Percentiles rank a stretch among this genome's conserved stretches.
Evolutionary conservation across 2,329 filamentous ascomycete genomes (phyloP).

Genomic region (Elsinoe necatrix): DNA sequence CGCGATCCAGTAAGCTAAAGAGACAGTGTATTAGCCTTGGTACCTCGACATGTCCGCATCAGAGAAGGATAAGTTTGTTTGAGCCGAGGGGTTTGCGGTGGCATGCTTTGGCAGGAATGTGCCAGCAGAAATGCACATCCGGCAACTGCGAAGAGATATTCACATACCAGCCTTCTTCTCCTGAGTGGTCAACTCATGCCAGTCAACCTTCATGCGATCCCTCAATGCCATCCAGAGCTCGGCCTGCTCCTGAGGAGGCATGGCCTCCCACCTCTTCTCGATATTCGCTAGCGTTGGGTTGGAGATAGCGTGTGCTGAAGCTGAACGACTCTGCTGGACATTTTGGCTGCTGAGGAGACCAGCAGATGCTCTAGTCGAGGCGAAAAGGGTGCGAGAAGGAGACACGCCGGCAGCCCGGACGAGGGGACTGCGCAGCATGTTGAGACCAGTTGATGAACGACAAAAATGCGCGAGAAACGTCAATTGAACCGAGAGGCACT

Average conservation of each 20-base stretch:
- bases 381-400: slow-evolving; percentile 13
- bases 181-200: slow-evolving; percentile 86
- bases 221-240: slow-evolving; percentile 97
- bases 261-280: slow-evolving; percentile 97
- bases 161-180: slow-evolving; percentile 98
- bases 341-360: slow-evolving; percentile 30
- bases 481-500: not conserved
- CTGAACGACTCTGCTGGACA: slow-evolving; percentile 48
- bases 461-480: not conserved
- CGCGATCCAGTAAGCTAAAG: slow-evolving; percentile 91
- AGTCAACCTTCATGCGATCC: slow-evolving; percentile 98
- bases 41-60: too few species aligned
- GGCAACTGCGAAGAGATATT: not conserved
- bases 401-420: slow-evolving; percentile 19
- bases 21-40: slow-evolving; percentile 20
- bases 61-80: too few species aligned
- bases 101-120: too few species aligned
- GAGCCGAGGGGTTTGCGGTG: too few species aligned
- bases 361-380: slow-evolving; percentile 19
- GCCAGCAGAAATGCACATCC: too few species aligned
- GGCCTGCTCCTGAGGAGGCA: slow-evolving; percentile 98
- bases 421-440: slow-evolving; percentile 19
- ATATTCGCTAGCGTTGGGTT: slow-evolving; percentile 97
- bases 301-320: slow-evolving; percentile 85
- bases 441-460: not conserved